phyloP scores from a whole-genome alignment of 1,139 yeast genomes.

The Magnusiomyces tetraspermus region DNA sequence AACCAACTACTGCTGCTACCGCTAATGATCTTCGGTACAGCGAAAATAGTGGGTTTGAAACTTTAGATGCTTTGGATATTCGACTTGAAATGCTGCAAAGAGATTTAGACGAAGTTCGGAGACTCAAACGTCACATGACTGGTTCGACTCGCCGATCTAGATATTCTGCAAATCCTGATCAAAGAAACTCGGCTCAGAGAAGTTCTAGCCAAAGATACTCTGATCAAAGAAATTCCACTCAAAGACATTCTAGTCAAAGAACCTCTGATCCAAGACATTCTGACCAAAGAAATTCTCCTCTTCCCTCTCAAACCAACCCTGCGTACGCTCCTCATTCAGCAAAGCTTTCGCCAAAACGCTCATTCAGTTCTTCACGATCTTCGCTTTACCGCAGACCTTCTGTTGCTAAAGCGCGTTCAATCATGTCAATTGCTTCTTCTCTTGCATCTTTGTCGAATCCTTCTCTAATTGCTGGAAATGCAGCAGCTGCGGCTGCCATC shows the following conservation, averaged over 20 bases:
- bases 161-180: too few species aligned
- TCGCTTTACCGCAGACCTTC: conserved; percentile 5
- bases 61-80: conserved; percentile 9
- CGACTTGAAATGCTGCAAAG: conserved; percentile 9
- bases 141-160: not conserved
- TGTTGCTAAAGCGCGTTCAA: not conserved
- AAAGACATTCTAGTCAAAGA: too few species aligned
- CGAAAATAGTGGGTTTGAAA: not conserved
- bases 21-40: not conserved
- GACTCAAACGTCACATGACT: conserved; percentile 7
- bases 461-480: not conserved
- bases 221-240: too few species aligned
- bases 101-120: conserved; percentile 12
- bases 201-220: too few species aligned
- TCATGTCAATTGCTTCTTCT: conserved; percentile 4
- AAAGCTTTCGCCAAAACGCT: not conserved
- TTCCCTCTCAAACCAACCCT: not conserved
- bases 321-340: not conserved
- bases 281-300: not conserved
- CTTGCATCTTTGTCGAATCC: not conserved
- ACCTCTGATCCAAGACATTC: too few species aligned
- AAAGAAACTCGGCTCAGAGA: too few species aligned
- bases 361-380: not conserved
- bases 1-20: too few species aligned
- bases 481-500: not conserved